Evolutionary conservation across 1,284 basidiomycete species (phyloP).

Genomic region (Cutaneotrichosporon sp.): DNA sequence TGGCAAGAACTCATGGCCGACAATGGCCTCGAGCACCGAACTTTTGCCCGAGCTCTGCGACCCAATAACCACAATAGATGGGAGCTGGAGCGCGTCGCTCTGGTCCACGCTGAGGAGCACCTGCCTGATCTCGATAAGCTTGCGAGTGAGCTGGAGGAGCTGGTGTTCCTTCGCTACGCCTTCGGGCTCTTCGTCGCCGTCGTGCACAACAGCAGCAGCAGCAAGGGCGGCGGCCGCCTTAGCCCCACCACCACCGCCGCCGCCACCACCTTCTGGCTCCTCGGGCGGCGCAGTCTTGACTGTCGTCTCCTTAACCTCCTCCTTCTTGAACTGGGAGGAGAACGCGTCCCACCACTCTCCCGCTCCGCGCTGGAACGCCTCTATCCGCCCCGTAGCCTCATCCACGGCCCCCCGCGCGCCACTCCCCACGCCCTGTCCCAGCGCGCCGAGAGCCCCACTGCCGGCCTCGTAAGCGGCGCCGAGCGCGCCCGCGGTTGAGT

Average conservation of each 20-base stretch:
- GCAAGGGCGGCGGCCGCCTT: conserved; percentile 14
- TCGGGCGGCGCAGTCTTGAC: conserved; percentile 30
- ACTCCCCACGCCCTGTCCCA: conserved; percentile 18
- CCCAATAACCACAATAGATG: conserved; percentile 96
- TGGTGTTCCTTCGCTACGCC: conserved; percentile 39
- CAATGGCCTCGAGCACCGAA: conserved; percentile 94
- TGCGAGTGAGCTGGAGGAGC: conserved; percentile 88
- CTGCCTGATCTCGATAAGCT: conserved; percentile 92
- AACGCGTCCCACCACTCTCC: conserved; percentile 49
- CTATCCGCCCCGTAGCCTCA: conserved; percentile 33
- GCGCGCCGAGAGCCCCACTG: conserved; percentile 21
- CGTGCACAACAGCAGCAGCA: conserved; percentile 19
- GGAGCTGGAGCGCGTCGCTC: conserved; percentile 87
- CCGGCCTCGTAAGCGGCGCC: conserved; percentile 33
- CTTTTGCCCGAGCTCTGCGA: conserved; percentile 98
- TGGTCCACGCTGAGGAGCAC: conserved; percentile 95
- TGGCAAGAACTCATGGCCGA: conserved; percentile 96
- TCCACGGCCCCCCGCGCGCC: conserved; percentile 23
- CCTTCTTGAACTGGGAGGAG: conserved; percentile 29
- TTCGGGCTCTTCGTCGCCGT: conserved; percentile 12
- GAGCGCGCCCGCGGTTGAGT: conserved; percentile 36
- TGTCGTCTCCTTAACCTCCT: not conserved
- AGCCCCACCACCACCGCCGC: conserved; percentile 21
- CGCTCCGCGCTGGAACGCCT: conserved; percentile 37
- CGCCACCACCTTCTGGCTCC: conserved; percentile 29